Evolutionary conservation across 208 protist species (phyloP).

Genomic region (Trichomonas vaginalis): DNA sequence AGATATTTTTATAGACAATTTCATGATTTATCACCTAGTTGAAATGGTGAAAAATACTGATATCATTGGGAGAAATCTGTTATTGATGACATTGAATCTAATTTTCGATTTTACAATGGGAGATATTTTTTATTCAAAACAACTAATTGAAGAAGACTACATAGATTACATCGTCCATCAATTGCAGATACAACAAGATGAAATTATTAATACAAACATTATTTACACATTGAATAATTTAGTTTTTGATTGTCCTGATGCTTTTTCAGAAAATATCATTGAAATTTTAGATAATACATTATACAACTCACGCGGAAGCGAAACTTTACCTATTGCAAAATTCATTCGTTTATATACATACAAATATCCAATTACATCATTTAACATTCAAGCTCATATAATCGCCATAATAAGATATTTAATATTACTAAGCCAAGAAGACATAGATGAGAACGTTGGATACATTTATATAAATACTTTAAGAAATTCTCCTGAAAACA

Average conservation of each 20-base stretch:
- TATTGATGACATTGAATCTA: background rate
- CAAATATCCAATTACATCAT: background rate
- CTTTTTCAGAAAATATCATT: background rate
- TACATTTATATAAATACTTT: background rate
- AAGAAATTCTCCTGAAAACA: background rate
- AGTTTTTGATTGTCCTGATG: background rate
- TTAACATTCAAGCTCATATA: background rate
- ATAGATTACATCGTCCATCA: background rate
- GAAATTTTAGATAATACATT: background rate
- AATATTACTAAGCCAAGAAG: background rate
- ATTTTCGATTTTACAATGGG: background rate
- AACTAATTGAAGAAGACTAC: background rate
- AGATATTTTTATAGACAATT: background rate
- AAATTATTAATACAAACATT: background rate
- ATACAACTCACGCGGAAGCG: background rate
- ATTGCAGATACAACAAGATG: background rate
- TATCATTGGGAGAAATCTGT: background rate
- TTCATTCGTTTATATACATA: background rate
- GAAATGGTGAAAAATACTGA: background rate
- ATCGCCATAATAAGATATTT: background rate
- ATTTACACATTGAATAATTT: background rate
- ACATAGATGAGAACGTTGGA: background rate
- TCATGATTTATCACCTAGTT: background rate
- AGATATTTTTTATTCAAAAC: background rate
- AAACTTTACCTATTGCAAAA: background rate